A percentile compares a stretch with the other conserved stretches of the same genome.
These are phyloP conservation scores for Trypanosoma rangeli DNA, from an alignment of 208 protist genomes.

Conservation along the genomic window DNA sequence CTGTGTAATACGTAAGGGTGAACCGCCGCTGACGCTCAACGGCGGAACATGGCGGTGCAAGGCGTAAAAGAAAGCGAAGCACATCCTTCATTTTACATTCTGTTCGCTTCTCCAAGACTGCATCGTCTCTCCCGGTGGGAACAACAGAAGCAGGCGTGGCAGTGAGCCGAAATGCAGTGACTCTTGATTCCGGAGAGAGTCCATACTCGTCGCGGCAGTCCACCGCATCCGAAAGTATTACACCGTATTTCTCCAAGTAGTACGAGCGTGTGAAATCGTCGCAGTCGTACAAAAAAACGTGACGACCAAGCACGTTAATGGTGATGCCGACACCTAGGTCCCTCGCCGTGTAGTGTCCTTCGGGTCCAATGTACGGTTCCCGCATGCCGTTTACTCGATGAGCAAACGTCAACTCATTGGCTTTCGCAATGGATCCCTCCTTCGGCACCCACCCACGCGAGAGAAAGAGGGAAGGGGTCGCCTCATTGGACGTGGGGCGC, in stretches of 20 bases:
- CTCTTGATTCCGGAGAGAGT: slow-evolving; percentile 10
- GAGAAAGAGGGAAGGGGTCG: slow-evolving; percentile 84
- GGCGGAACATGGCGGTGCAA: slow-evolving; percentile 45
- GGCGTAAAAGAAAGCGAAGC: slow-evolving; percentile 73
- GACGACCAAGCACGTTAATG: slow-evolving; percentile 82
- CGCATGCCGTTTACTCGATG: slow-evolving; percentile 82
- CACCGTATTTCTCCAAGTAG: slow-evolving; percentile 67
- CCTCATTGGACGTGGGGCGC: slow-evolving; percentile 85
- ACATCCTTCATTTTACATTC: slow-evolving; percentile 35
- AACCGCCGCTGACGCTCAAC: slow-evolving; percentile 71
- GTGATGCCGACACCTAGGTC: slow-evolving; percentile 86
- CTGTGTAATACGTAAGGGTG: slow-evolving; percentile 81
- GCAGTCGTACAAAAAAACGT: slow-evolving; percentile 91
- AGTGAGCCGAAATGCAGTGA: slow-evolving; percentile 15
- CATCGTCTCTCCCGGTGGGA: background rate
- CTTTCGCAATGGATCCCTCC: slow-evolving; percentile 64
- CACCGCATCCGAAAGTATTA: slow-evolving; percentile 40
- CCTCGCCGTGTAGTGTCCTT: slow-evolving; percentile 73
- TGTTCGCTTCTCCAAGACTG: slow-evolving; percentile 1
- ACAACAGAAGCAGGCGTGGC: slow-evolving; percentile 18
- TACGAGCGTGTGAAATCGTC: slow-evolving; percentile 94
- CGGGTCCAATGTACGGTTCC: slow-evolving; percentile 65
- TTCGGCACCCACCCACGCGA: slow-evolving; percentile 85
- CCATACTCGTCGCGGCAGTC: slow-evolving; percentile 35
- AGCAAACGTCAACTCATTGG: slow-evolving; percentile 82